A percentile compares a stretch with the other conserved stretches of the same genome.
Evolutionary conservation across 148 eudicot species (phyloP).

Genomic region (Spergularia marina): DNA sequence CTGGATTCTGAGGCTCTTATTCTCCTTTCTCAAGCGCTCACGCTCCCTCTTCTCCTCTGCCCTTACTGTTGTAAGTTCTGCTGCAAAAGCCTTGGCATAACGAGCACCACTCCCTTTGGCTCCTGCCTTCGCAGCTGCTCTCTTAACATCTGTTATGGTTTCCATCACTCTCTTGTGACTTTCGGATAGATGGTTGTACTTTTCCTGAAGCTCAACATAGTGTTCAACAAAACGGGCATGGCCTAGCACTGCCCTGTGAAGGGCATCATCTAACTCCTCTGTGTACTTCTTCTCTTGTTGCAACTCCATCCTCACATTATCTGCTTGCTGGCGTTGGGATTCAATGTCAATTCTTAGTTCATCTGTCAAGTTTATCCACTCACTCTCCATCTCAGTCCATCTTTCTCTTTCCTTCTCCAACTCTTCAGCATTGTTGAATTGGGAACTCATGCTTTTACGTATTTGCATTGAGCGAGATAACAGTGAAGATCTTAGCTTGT

Average conservation of each 20-base stretch:
- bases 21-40: conserved; percentile 73
- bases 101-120: conserved; percentile 76
- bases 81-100: conserved; percentile 74
- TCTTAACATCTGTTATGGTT: conserved; percentile 72
- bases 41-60: conserved; percentile 83
- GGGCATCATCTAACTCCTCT: conserved; percentile 87
- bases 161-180: conserved; percentile 71
- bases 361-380: conserved; percentile 94
- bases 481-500: conserved; percentile 67
- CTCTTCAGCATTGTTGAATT: conserved; percentile 55
- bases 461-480: conserved; percentile 67
- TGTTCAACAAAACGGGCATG: conserved; percentile 90
- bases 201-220: conserved; percentile 82
- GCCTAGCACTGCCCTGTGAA: conserved; percentile 62
- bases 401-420: conserved; percentile 74
- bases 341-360: conserved; percentile 85
- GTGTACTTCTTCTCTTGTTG: conserved; percentile 63
- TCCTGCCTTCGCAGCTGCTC: conserved; percentile 86
- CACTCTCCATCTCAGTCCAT: conserved; percentile 99
- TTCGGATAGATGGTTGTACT: conserved; percentile 60
- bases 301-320: conserved; percentile 66
- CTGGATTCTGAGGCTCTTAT: conserved; percentile 65
- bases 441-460: conserved; percentile 55
- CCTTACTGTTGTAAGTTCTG: conserved; percentile 72
- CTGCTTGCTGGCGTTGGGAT: conserved; percentile 59